Evolutionary conservation across 306 rosid species (phyloP).

Genomic region (Vigna mungo): DNA sequence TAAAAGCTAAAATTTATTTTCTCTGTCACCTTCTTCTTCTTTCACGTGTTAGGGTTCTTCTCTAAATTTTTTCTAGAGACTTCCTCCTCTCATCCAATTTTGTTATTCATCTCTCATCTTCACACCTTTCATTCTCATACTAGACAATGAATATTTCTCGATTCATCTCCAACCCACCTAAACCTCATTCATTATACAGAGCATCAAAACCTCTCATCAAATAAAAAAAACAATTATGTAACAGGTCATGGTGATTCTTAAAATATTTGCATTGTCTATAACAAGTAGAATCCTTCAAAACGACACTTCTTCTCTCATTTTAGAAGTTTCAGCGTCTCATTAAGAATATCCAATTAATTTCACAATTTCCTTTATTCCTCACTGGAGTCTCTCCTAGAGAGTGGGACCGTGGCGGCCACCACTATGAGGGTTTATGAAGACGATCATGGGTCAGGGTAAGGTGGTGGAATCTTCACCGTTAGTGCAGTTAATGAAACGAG

Average conservation of each 20-base stretch:
- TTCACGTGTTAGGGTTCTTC: no score
- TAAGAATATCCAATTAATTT: constrained; percentile 30
- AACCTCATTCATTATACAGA: no score
- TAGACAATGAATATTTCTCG: no score
- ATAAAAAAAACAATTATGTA: not conserved
- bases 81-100: no score
- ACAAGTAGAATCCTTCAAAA: constrained; percentile 22
- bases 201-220: not conserved
- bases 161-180: no score
- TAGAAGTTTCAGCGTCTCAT: not conserved
- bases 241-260: not conserved
- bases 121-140: no score
- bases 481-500: constrained; percentile 41
- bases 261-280: not conserved
- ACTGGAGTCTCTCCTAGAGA: constrained; percentile 83
- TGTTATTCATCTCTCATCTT: no score
- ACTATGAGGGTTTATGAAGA: constrained; percentile 77
- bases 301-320: not conserved
- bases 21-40: no score
- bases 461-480: constrained; percentile 34
- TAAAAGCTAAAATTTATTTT: no score
- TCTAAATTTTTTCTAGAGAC: no score
- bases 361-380: constrained; percentile 52
- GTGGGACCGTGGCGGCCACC: constrained; percentile 88
- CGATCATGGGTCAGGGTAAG: constrained; percentile 76